Evolutionary conservation across 1,284 basidiomycete species (phyloP), one percentile per base, ranked within the genome.

Genomic region (Sanguinoderma infundibulare): DNA sequence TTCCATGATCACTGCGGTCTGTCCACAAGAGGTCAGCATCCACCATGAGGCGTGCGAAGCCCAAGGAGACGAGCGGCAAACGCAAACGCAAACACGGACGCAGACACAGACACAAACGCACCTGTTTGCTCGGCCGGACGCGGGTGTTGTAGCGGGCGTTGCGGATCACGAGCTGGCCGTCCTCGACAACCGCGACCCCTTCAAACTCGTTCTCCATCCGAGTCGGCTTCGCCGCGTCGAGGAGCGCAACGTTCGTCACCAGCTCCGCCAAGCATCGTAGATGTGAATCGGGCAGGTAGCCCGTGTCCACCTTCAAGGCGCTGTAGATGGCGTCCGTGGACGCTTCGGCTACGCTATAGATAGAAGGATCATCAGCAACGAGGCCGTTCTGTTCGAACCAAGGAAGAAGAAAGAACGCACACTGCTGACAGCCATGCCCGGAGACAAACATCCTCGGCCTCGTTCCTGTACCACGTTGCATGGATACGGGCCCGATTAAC

Each of bases 151-250:
- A 74, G 5, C 71, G 67, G 5, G 64, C 57, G 34, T 64, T 64
- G 14, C 63, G 42, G 10, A 74, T 53, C 10, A 67, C 38, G 14
- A 73, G 47, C 9, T 57, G 52, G 15, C 67, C 72, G 26, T 60
- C 61, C 17, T 53, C 46, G 39, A 55, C 51, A 3, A 55, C 46
- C 28, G 67, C 62, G 1, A 70, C 54, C 5, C 55, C 42, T 5
- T 59, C 56, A 26, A 75, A 66, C 40, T 75, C 73, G 59, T 72
- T 73, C 52, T 70, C 70, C 20, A 66, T 55, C 24, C 57, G 59
- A 1, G 64, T 71, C 3, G 74, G 74, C 50, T 71, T 71, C 52
- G 70, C 39, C 0, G 65, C 67, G 34, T 69, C 61, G 1, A 74
- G 53, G 1, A 67, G 65, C 35, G 68, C 68, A 28, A 65, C 60